Evolutionary conservation across 768 basidiomycete genomes (phyloP), one percentile per base, ranked within the genome.

Genomic region (Xerocomellus chrysenteron): DNA sequence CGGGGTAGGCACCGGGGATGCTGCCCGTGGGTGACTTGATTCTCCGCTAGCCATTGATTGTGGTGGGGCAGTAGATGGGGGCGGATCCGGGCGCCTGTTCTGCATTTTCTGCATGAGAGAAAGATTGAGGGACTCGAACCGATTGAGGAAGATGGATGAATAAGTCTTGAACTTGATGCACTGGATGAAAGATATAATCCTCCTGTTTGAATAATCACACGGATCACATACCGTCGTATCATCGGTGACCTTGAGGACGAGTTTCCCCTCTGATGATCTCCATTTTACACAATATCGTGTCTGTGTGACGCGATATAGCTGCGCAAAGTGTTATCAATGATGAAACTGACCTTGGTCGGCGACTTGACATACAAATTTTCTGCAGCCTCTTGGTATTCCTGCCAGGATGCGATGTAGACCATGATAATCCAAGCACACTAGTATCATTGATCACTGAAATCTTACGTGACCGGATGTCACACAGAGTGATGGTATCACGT

Each of bases 131-230:
- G 87, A 81, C 73, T 98, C 94, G 75, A 98, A 98, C 63, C 95
- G 90, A 79, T 98, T 97, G 60, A 98, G 86, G 75, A 92, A 93
- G 68, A 96, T 87, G 49, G 91, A 92, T 3, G 94, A 97, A 64
- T 88, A 86, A 2, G 95, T 96, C 73, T 95, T 94, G 80, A 96
- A 98, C 73, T 95, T 97, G 64, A 98, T 80, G 71, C 94, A 96
- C 96, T 98, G 69, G 21, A 28, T 50, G 12, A 32, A 32, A 37
- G 1, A 36, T 47, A 2, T 40, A 44, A 47, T 32, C 10, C n/a
- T 47, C 13, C 30, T 12, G 39, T 5, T 26, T 5, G 36, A 9
- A 30, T 19, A 19, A 21, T 21, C 56, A 32, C 49, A 35, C 19
- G n/a, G 32, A 39, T 28, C 39, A 80, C 90, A 64, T 70, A 96